phyloP scores from a whole-genome alignment of 306 rosid species.

The Chamaecrista fasciculata region DNA sequence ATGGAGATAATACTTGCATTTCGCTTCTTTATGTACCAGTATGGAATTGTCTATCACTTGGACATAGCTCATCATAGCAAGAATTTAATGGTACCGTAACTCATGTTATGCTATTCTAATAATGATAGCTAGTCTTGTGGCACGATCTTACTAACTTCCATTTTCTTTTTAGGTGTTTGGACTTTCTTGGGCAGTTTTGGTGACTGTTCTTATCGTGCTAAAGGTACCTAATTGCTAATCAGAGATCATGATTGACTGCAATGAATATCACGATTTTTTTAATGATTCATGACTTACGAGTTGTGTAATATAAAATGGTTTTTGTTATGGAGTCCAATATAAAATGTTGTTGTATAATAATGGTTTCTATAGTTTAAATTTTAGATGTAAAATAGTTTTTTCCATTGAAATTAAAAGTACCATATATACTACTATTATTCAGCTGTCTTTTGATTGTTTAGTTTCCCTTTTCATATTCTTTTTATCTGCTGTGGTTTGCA shows the following conservation, averaged over 20 bases:
- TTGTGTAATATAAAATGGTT: neutral
- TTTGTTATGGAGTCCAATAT: too few species aligned
- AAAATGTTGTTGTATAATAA: too few species aligned
- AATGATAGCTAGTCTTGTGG: neutral
- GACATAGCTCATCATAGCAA: constrained; percentile 37
- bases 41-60: constrained; percentile 52
- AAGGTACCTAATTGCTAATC: neutral
- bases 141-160: neutral
- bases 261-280: neutral
- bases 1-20: constrained; percentile 43
- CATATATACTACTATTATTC: neutral
- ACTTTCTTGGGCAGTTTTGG: constrained; percentile 20
- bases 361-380: neutral
- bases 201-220: neutral
- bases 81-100: constrained; percentile 40
- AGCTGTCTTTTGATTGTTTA: neutral
- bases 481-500: neutral
- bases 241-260: neutral
- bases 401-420: neutral
- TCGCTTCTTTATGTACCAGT: constrained; percentile 52
- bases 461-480: neutral
- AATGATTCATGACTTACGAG: neutral
- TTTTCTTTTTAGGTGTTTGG: neutral
- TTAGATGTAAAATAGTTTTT: neutral
- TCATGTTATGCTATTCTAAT: neutral